These are phyloP conservation scores for Podospora pseudopauciseta DNA, from an alignment of 495 filamentous ascomycete genomes.

Conservation along the genomic window DNA sequence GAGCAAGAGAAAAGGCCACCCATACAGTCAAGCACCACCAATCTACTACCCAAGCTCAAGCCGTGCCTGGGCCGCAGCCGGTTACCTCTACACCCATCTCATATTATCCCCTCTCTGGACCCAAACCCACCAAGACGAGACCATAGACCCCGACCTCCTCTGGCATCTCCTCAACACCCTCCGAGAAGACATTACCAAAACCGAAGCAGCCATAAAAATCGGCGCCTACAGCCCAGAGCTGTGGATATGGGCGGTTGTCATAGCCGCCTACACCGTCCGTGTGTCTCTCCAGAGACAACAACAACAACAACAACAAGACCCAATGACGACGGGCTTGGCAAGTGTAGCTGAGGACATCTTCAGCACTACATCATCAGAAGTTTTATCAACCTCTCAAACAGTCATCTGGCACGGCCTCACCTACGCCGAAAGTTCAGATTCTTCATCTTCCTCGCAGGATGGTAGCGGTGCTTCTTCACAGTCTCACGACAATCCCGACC, in stretches of 20 bases:
- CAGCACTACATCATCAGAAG: not conserved
- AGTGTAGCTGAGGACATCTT: not conserved
- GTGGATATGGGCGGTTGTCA: slow-evolving; percentile 22
- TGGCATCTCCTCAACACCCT: slow-evolving; percentile 21
- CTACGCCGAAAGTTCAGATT: not conserved
- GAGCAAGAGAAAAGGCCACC: not conserved
- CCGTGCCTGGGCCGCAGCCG: slow-evolving; percentile 27
- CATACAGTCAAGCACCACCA: slow-evolving; percentile 8
- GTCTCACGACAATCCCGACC: too few relatives aligned
- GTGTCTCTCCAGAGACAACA: not conserved
- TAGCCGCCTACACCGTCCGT: not conserved
- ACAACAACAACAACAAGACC: not conserved
- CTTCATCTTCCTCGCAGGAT: not conserved
- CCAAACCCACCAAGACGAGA: not conserved
- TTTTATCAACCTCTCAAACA: not conserved
- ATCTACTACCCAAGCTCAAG: slow-evolving; percentile 17
- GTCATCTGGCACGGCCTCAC: not conserved
- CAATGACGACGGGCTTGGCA: not conserved
- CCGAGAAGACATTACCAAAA: slow-evolving; percentile 17
- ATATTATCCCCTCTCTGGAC: slow-evolving; percentile 15
- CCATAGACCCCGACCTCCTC: slow-evolving; percentile 16
- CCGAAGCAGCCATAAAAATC: slow-evolving; percentile 24
- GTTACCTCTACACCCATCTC: slow-evolving; percentile 26
- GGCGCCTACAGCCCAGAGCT: slow-evolving; percentile 24
- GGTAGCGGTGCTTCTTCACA: not conserved